These are phyloP conservation scores for Aaosphaeria arxii DNA, from an alignment of 2,329 filamentous ascomycete species.

Conservation along the genomic window DNA sequence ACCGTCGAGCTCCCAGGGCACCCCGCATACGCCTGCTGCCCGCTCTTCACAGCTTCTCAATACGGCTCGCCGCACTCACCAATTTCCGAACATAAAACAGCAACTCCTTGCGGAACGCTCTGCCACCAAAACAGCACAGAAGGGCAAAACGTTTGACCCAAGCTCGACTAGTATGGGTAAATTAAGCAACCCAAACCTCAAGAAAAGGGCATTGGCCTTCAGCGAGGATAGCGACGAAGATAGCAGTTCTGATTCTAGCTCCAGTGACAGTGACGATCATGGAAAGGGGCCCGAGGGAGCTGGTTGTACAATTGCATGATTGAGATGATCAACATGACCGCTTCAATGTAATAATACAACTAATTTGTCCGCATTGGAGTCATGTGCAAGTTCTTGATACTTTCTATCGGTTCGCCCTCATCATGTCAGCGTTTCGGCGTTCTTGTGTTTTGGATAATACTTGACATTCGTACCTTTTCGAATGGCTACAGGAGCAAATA, in stretches of 20 bases:
- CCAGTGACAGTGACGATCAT: not conserved
- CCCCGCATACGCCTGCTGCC: not conserved
- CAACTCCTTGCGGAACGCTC: constrained; percentile 2
- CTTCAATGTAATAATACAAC: too few species aligned
- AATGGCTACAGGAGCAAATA: too few species aligned
- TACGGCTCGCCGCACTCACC: constrained; percentile 1
- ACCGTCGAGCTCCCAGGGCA: not conserved
- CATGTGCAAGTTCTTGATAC: too few species aligned
- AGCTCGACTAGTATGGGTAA: constrained; percentile 5
- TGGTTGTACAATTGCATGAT: not conserved
- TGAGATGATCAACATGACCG: not conserved
- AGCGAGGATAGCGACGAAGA: constrained; percentile 4
- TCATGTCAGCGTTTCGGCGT: too few species aligned
- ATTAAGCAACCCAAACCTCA: not conserved
- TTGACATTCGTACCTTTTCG: too few species aligned
- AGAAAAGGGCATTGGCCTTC: not conserved
- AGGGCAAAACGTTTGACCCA: constrained; percentile 4
- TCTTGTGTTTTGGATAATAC: too few species aligned
- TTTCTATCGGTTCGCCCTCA: too few species aligned
- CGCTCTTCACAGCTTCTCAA: not conserved
- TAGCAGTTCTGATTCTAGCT: constrained; percentile 1
- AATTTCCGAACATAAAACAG: constrained; percentile 6
- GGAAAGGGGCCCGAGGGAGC: not conserved
- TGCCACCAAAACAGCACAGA: not conserved
- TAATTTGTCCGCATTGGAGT: too few species aligned